phyloP scores from a whole-genome alignment of 257 asterid genomes.

The Echites panduratus region DNA sequence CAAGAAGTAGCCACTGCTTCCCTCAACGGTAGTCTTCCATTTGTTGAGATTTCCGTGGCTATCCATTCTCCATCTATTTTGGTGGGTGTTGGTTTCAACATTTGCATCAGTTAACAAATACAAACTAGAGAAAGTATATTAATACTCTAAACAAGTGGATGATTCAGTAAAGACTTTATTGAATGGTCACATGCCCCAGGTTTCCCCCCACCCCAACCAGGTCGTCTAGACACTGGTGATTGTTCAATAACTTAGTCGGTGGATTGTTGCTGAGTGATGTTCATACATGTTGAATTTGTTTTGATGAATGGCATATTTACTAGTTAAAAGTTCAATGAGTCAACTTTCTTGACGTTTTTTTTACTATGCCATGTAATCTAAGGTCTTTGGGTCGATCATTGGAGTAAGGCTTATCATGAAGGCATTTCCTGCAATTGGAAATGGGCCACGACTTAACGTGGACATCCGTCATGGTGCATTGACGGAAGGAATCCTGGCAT shows the following conservation, averaged over 20 bases:
- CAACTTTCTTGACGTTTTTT: not conserved
- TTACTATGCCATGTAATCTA: conserved; percentile 5
- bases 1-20: too few relatives aligned
- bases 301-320: not conserved
- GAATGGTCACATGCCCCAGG: too few relatives aligned
- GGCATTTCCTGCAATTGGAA: conserved; percentile 56
- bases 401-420: conserved; percentile 59
- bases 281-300: not conserved
- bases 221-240: too few relatives aligned
- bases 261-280: not conserved
- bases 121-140: too few relatives aligned
- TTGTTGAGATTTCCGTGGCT: too few relatives aligned
- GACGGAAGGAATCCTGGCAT: conserved; percentile 72
- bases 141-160: too few relatives aligned
- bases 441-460: conserved; percentile 59
- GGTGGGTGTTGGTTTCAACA: too few relatives aligned
- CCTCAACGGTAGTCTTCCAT: too few relatives aligned
- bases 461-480: conserved; percentile 74
- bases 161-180: too few relatives aligned
- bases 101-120: too few relatives aligned
- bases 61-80: too few relatives aligned
- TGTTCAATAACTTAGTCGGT: not conserved
- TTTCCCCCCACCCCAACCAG: too few relatives aligned
- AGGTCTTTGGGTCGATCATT: conserved; percentile 73
- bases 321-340: not conserved